Evolutionary conservation across 257 asterid genomes (phyloP), one percentile per base, ranked within the genome.

Genomic region (Ligustrum vulgare): DNA sequence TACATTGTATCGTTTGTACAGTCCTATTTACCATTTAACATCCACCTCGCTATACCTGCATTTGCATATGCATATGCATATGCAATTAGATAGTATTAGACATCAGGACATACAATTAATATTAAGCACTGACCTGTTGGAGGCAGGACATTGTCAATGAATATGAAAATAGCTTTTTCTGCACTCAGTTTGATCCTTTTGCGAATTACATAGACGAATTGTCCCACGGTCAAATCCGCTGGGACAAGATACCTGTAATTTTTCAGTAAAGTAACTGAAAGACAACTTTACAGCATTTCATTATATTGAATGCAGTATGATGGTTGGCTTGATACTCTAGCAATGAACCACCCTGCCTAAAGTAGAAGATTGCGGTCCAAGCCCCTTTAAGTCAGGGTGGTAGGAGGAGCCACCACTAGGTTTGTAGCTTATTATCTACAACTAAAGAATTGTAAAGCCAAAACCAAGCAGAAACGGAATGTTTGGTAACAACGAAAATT

Each of bases 171-270:
- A 1, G 89, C 89, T 72, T 82, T 82, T 56, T 85, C 89, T 0
- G 87, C 80, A 58, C 83, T 80, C 56, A 85, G 74, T 73, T 85
- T 82, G 66, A 85, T 85, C 75, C 89, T 80, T 72, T 85, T 85
- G 22, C 89, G 83, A 9, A 85, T 82, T 35, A 85, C 89, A 49
- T 85, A 82, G 32, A 85, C 89, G 69, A 85, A 85, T 70, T 85
- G 89, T 3, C 89, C 89, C 0, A 85, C 89, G 0, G 86, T 82
- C 43, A 85, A 78, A 77, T 85, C 89, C 31, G 89, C 82, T 22
- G 89, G 89, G 51, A 82, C 86, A 10, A 82, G 81, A 73, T 85
- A 82, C 74, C 89, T 85, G 66, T 45, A 56, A 62, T 73, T 20
- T 41, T 10, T 20, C 25, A 51, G 5, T 51, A 51, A 51, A 3